Base-by-base conservation (phyloP, 768 basidiomycete species). In the Strobilomyces echinocephalus region DNA sequence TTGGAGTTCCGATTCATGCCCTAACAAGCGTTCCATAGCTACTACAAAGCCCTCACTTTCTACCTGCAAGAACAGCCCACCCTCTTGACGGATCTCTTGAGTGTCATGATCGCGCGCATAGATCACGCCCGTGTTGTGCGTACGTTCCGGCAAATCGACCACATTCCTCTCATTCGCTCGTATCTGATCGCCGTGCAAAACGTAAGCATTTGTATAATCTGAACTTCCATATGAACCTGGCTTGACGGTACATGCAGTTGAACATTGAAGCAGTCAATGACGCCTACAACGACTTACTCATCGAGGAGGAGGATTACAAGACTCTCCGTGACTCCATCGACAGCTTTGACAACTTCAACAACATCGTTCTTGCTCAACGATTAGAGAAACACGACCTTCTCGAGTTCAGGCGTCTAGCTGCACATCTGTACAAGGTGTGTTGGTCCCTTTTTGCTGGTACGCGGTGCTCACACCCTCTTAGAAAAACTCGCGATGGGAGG, bases 231-330 rank as follows among this genome's bases (percentile, higher is more conserved):
- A n/a, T 14, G 20, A 12, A n/a, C 21, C n/a, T 5, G 15, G 46
- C 44, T 36, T 59, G 31, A 62, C n/a, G n/a, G 35, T 38, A 21
- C n/a, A 40, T 14, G 21, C 69, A 95, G 86, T 79, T 95, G 66
- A 97, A 99, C 70, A 83, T 98, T 43, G 91, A 95, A 66, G 91
- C 95, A 15, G 92, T 99, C 65, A 99, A 99, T 65, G 94, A 97
- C 60, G 95, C 95, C 8, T 97, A 97, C 75, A 97, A 98, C 63
- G 90, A 93, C 64, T 76, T 99, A n/a, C 79, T 98, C 40, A 98
- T 99, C 55, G 97, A 99, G 70, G 97, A 99, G 70, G 97, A 99
- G 72, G 95, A 99, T 68, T 92, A 95, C 77, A 93, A 95, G 72
- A 97, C 95, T 0, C 81, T 99, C 8, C 89, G 95, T 9, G 97